Percentiles rank a stretch among this genome's conserved stretches.
phyloP scores from a whole-genome alignment of 2,329 filamentous ascomycete genomes.

The Paracamarosporium sp. region DNA sequence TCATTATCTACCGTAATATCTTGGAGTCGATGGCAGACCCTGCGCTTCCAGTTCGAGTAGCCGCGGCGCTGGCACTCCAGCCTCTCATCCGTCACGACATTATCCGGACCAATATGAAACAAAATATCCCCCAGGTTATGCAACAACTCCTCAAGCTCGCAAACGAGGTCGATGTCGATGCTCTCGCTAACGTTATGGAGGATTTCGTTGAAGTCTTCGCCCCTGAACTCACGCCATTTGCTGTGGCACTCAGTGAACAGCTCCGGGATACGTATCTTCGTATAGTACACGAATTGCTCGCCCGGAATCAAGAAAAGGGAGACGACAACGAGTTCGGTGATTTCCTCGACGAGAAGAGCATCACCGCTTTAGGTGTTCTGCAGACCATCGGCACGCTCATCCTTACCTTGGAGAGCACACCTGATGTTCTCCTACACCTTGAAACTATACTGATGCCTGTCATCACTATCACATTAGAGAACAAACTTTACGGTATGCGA shows the following conservation, averaged over 20 bases:
- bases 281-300: slow-evolving; percentile 88
- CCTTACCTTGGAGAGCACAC: slow-evolving; percentile 93
- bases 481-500: slow-evolving; percentile 84
- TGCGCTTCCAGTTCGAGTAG: slow-evolving; percentile 92
- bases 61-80: slow-evolving; percentile 91
- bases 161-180: slow-evolving; percentile 97
- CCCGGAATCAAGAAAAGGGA: slow-evolving; percentile 78
- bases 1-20: slow-evolving; percentile 96
- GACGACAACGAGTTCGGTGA: slow-evolving; percentile 84
- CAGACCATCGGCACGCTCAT: slow-evolving; percentile 98
- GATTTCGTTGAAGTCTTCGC: slow-evolving; percentile 99
- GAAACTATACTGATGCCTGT: slow-evolving; percentile 97
- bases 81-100: slow-evolving; percentile 94
- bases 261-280: slow-evolving; percentile 94
- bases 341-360: slow-evolving; percentile 97
- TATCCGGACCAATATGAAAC: slow-evolving; percentile 93
- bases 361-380: slow-evolving; percentile 92
- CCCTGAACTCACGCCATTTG: slow-evolving; percentile 94
- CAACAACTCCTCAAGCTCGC: slow-evolving; percentile 96
- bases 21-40: slow-evolving; percentile 95
- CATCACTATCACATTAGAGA: slow-evolving; percentile 93
- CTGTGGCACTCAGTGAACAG: slow-evolving; percentile 94
- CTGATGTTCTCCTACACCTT: slow-evolving; percentile 91
- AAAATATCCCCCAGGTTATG: slow-evolving; percentile 99
- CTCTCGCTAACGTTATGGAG: slow-evolving; percentile 98